Evolutionary conservation across 805 yeast genomes (phyloP).

Genomic region (Metschnikowia dekortorum): DNA sequence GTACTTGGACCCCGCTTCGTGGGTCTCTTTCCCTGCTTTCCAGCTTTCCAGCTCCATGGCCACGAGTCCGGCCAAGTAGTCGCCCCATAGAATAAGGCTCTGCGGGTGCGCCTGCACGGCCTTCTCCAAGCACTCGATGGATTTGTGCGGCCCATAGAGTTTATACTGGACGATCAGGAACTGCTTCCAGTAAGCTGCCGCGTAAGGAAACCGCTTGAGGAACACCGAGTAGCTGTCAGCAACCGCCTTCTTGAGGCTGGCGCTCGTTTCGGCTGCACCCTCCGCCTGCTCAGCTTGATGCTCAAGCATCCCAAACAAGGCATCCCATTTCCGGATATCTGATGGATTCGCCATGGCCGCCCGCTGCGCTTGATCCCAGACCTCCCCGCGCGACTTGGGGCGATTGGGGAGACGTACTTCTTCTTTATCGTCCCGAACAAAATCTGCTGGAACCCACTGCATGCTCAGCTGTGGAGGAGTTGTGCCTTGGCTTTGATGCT

Average conservation of each 20-base stretch:
- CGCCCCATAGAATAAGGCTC: conserved; percentile 66
- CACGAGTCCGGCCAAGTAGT: conserved; percentile 51
- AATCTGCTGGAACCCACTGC: conserved; percentile 4
- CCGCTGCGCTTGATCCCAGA: conserved; percentile 12
- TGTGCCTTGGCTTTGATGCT: background rate
- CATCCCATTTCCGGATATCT: conserved; percentile 39
- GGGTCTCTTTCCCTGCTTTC: background rate
- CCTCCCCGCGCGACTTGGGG: background rate
- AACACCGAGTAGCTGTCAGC: conserved; percentile 16
- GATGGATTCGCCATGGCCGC: conserved; percentile 20
- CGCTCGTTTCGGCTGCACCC: background rate
- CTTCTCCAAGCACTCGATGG: conserved; percentile 39
- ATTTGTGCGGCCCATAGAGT: conserved; percentile 48
- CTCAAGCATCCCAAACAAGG: conserved; percentile 26
- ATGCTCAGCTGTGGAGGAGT: background rate
- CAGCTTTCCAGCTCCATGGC: conserved; percentile 13
- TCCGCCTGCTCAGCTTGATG: conserved; percentile 12
- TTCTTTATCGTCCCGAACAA: background rate
- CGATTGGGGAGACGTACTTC: background rate
- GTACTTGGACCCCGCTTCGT: conserved; percentile 17
- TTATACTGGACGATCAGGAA: conserved; percentile 54
- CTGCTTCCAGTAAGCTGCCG: conserved; percentile 61
- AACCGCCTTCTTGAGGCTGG: conserved; percentile 4
- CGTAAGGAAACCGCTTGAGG: conserved; percentile 52
- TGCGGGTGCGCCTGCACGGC: conserved; percentile 46